Base-by-base conservation (phyloP, 1,284 basidiomycete genomes). In the Cutaneotrichosporon cutaneum region DNA sequence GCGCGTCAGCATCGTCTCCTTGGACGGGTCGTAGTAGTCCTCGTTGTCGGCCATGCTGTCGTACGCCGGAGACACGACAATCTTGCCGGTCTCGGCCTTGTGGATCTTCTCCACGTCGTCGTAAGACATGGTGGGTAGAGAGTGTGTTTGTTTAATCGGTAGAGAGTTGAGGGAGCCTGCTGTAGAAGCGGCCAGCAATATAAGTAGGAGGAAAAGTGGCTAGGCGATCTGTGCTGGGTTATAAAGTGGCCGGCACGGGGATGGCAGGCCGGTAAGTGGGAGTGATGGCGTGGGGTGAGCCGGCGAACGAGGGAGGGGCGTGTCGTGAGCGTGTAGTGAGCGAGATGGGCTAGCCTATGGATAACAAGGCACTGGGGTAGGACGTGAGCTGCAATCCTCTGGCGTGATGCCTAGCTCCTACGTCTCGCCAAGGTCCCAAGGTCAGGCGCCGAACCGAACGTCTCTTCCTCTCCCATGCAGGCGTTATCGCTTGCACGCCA, bases 11-110 rank as follows among this genome's bases (percentile, higher is more conserved):
- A 70, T 48, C 10, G 63, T 69, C 70, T 82, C 81, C 62, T 77
- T 67, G 45, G 66, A 69, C 2, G 80, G 81, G 65, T 81, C 80
- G 61, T 81, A 82, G 58, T 67, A 47, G 36, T 71, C 71, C 14
- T 58, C 45, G 47, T 39, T 48, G 47, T 39, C 48, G 24, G 10
- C 35, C 26, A n/a, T 16, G 26, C 24, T 33, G 18, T 57, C 33
- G 50, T 45, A n/a, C n/a, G 60, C 50, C 6, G 50, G 39, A 36
- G 39, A 35, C 35, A 56, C 60, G 55, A 54, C 44, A 44, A 61
- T 54, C 60, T 56, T 61, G 39, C 59, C 59, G 54, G 59, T 56
- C 35, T 54, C 53, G 59, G 33, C 50, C 48, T 56, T 52, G 27
- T 52, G 30, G 48, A 53, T 39, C 47, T 61, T 61, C 36, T 61